Evolutionary conservation across 345 rosid genomes (phyloP).

Genomic region (Gossypium mustelinum): DNA sequence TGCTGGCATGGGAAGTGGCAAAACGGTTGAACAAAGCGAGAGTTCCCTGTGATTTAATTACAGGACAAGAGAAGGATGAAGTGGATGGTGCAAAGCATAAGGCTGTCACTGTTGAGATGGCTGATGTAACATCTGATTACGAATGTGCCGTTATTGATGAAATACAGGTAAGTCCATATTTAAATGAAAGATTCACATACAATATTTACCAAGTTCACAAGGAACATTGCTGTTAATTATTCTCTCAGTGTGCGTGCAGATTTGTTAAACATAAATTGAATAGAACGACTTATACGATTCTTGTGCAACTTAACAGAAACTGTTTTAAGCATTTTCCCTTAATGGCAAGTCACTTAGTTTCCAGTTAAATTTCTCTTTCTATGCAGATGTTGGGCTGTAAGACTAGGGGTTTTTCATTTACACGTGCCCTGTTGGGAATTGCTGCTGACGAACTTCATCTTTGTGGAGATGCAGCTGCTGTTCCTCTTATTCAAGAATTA

Average conservation of each 20-base stretch:
- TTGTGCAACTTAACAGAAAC: neutral
- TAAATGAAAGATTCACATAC: neutral
- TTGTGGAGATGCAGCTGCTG: slow-evolving; percentile 90
- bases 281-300: neutral
- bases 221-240: neutral
- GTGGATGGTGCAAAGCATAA: slow-evolving; percentile 87
- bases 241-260: too few species aligned
- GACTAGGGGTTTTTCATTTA: slow-evolving; percentile 84
- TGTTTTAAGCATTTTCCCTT: neutral
- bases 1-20: slow-evolving; percentile 96
- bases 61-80: slow-evolving; percentile 88
- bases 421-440: slow-evolving; percentile 85
- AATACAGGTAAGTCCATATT: slow-evolving; percentile 56
- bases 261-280: neutral
- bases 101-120: slow-evolving; percentile 97
- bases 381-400: slow-evolving; percentile 73
- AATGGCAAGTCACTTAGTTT: neutral
- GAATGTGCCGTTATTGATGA: slow-evolving; percentile 85
- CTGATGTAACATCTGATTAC: slow-evolving; percentile 53
- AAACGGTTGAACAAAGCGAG: slow-evolving; percentile 76
- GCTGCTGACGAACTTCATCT: slow-evolving; percentile 87
- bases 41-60: slow-evolving; percentile 83
- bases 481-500: slow-evolving; percentile 76
- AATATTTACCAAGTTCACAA: neutral
- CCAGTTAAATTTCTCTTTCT: neutral